phyloP scores from a whole-genome alignment of 2,329 filamentous ascomycete species.

The Clonostachys solani region DNA sequence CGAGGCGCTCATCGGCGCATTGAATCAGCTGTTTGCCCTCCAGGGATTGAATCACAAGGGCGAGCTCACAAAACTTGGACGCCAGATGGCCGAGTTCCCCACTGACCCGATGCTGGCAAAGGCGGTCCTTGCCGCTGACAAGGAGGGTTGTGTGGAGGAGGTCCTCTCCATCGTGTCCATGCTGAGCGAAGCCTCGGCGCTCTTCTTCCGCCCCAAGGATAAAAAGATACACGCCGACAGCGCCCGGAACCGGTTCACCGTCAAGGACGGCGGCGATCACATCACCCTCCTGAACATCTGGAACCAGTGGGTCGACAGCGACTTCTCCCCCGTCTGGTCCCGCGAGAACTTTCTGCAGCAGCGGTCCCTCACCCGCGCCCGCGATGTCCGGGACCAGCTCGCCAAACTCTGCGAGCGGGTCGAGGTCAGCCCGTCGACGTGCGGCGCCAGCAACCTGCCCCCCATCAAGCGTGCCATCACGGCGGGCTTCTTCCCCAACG shows the following conservation, averaged over 20 bases:
- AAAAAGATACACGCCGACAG: conserved; percentile 96
- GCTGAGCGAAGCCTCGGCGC: conserved; percentile 79
- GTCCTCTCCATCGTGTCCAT: conserved; percentile 91
- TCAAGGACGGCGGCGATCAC: conserved; percentile 89
- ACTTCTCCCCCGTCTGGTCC: conserved; percentile 84
- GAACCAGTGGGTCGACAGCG: conserved; percentile 91
- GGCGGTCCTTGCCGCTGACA: conserved; percentile 81
- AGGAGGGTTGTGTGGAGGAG: conserved; percentile 90
- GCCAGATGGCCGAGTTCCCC: conserved; percentile 94
- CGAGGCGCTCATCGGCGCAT: conserved; percentile 80
- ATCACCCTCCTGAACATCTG: conserved; percentile 86
- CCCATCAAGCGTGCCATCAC: conserved; percentile 87
- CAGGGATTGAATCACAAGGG: conserved; percentile 86
- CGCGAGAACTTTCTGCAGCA: conserved; percentile 94
- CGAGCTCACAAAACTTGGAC: conserved; percentile 82
- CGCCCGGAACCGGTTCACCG: conserved; percentile 81
- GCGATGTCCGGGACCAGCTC: conserved; percentile 90
- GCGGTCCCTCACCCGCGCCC: conserved; percentile 78
- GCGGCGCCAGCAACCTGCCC: conserved; percentile 62
- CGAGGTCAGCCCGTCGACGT: conserved; percentile 70
- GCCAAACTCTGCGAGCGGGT: conserved; percentile 90
- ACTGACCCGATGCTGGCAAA: conserved; percentile 90
- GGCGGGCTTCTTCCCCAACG: conserved; percentile 92
- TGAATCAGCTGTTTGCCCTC: conserved; percentile 89
- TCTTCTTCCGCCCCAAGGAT: conserved; percentile 95